phyloP scores from a whole-genome alignment of 768 basidiomycete species.

The Leccinum disarticulatum region DNA sequence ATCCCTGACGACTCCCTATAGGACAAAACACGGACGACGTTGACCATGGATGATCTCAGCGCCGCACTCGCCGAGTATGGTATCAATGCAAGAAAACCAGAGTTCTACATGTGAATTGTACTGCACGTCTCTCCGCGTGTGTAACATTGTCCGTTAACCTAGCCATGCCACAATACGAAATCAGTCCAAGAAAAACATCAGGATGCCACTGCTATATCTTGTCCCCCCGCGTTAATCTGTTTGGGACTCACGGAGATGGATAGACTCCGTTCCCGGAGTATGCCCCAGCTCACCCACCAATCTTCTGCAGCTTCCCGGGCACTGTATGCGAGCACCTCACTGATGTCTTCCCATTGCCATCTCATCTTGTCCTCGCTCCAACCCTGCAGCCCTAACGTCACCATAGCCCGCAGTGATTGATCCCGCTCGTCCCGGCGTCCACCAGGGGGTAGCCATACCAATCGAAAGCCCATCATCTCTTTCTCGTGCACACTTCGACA shows the following conservation, averaged over 20 bases:
- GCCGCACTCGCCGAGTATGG: constrained; percentile 95
- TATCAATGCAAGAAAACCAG: constrained; percentile 90
- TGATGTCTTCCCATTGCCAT: constrained; percentile 50
- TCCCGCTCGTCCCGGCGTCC: constrained; percentile 44
- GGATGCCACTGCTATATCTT: not conserved
- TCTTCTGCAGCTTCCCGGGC: constrained; percentile 55
- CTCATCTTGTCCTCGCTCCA: constrained; percentile 49
- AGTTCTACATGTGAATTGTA: constrained; percentile 73
- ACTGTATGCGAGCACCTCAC: constrained; percentile 47
- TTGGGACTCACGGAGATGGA: not conserved
- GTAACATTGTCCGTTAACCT: not conserved
- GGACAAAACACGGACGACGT: constrained; percentile 90
- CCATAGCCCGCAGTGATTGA: constrained; percentile 27
- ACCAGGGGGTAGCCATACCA: constrained; percentile 43
- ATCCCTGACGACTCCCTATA: constrained; percentile 26
- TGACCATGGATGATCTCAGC: constrained; percentile 97
- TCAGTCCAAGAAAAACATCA: not conserved
- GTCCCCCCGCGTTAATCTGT: not conserved
- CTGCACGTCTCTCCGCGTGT: not conserved
- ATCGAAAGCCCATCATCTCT: constrained; percentile 40
- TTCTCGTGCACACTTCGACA: constrained; percentile 40
- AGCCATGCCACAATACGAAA: not conserved
- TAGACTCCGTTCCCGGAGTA: constrained; percentile 37
- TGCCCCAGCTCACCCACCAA: constrained; percentile 60
- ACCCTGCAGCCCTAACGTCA: constrained; percentile 18